Evolutionary conservation across 805 yeast species (phyloP), one percentile per base, ranked within the genome.

Genomic region (Candida maesae): DNA sequence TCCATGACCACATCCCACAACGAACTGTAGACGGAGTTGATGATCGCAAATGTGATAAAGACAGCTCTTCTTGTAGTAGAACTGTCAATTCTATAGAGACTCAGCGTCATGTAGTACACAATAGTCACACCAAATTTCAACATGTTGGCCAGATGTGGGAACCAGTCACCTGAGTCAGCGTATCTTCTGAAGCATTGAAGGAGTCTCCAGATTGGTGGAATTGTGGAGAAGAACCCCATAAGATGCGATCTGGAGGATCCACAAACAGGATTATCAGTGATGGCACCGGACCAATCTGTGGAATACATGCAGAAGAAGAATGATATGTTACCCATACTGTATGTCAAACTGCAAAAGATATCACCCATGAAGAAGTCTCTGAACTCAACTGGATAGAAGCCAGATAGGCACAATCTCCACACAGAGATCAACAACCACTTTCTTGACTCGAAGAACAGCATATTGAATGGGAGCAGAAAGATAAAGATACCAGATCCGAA

Each of bases 1-100:
- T 93, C 99, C 95, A 93, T 88, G 31, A 90, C 67, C 6, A 93
- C 66, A 63, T 93, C 99, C 99, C 99, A 93, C 4, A 79, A 49
- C 0, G 84, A 63, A 25, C 90, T 73, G 55, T 75, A 76, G 1
- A 81, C 37, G 0, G 96, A 78, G 60, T 93, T 90, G 29, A 87
- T 51, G 0, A 76, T 58, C 0, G 95, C 96, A 65, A 89, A 75
- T 0, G 79, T 61, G 15, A 91, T 84, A 55, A 89, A 84, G 1
- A 76, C 67, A 0, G 77, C 78, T 41, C 81, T 69, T 17, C 62
- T 52, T 2, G 49, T 25, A 23, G 33, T 19, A 4, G 52, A 32
- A n/a, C 60, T 57, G 29, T 80, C 70, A 37, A 88, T 84, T 47
- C 98, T 76, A 60, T 87, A 90, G 16, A 83, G 64, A 64, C 95